Conservation (phyloP, 352 stramenopile genomes). For the Globisporangium alternatum region DNA sequence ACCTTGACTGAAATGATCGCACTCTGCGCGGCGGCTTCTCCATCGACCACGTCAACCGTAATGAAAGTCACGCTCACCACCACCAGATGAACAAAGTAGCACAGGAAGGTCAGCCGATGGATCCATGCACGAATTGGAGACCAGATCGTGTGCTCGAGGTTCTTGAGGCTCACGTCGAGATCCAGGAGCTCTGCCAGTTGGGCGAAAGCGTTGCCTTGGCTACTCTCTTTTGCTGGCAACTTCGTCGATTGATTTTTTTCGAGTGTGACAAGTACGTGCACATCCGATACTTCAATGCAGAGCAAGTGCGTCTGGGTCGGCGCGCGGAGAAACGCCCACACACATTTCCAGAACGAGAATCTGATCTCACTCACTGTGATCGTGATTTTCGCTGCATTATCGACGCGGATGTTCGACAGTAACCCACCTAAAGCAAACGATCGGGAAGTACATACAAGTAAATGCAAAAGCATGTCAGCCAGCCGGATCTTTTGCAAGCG, state of each 20-base stretch:
- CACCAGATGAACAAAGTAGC: conserved; percentile 32
- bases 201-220: neutral
- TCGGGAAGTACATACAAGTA: neutral
- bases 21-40: conserved; percentile 5
- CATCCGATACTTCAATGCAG: conserved; percentile 31
- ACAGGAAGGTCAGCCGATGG: conserved; percentile 34
- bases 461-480: neutral
- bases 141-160: conserved; percentile 41
- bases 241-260: neutral
- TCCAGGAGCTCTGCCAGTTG: conserved; percentile 19
- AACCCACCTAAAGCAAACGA: conserved; percentile 29
- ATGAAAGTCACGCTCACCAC: conserved; percentile 29
- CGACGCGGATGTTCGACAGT: conserved; percentile 44
- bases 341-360: conserved; percentile 52
- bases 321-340: conserved; percentile 49
- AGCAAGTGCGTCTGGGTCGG: conserved; percentile 43
- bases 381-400: conserved; percentile 36
- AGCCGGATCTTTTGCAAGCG: conserved; percentile 15
- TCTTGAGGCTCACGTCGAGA: conserved; percentile 25
- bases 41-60: conserved; percentile 31
- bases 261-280: conserved; percentile 34
- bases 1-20: conserved; percentile 16
- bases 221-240: neutral
- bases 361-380: conserved; percentile 33
- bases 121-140: conserved; percentile 30